Conservation (phyloP, 768 basidiomycete species). For the Clavulina sp. region DNA sequence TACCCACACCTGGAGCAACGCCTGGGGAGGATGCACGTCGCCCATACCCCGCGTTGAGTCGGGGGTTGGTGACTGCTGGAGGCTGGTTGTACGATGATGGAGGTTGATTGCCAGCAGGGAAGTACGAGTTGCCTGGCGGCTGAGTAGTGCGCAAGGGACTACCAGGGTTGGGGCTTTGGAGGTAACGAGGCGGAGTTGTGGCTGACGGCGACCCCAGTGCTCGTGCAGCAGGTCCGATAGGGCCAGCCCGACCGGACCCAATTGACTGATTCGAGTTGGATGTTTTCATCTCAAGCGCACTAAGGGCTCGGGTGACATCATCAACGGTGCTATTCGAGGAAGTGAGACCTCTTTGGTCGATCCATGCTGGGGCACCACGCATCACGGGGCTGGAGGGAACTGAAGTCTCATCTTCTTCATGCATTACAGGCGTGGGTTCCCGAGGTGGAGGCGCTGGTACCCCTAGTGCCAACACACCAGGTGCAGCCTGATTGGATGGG, state of each 20-base stretch:
- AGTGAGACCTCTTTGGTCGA: slow-evolving; percentile 12
- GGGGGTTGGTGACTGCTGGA: background rate
- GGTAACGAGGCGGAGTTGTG: background rate
- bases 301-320: slow-evolving; percentile 59
- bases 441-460: background rate
- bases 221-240: background rate
- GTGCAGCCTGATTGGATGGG: too few relatives aligned
- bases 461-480: background rate
- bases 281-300: slow-evolving; percentile 40
- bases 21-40: too few relatives aligned
- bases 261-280: background rate
- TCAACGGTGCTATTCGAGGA: slow-evolving; percentile 28
- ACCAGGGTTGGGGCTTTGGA: background rate
- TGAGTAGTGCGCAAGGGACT: background rate
- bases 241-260: background rate
- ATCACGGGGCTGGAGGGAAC: slow-evolving; percentile 17
- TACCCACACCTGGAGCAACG: too few relatives aligned
- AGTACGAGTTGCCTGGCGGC: background rate
- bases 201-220: background rate
- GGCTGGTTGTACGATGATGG: background rate
- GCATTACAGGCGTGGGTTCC: background rate
- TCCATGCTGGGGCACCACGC: slow-evolving; percentile 27
- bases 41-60: too few relatives aligned
- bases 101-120: background rate
- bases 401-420: background rate